Evolutionary conservation across 2,329 filamentous ascomycete genomes (phyloP), one percentile per base, ranked within the genome.

Genomic region (Monilinia polystroma): DNA sequence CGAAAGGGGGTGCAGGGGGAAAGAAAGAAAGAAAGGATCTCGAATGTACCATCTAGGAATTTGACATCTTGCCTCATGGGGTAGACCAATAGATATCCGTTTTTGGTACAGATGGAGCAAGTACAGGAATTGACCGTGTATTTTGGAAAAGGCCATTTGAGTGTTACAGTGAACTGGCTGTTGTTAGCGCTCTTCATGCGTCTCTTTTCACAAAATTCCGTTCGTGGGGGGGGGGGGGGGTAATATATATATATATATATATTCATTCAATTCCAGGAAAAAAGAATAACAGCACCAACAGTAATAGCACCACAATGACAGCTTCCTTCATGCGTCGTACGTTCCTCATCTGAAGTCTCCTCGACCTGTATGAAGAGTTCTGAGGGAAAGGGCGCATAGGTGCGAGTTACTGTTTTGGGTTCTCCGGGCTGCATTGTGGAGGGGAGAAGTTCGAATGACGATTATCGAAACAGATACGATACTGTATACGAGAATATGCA

Each of bases 31-130:
- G 4, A 29, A 29, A 29, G 29, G 4, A 29, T 29, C 18, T 16
- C 16, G 12, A 4, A 52, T 35, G 49, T 67, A 69, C 71, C 71
- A 60, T 65, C 47, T 5, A 41, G 58, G 32, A 71, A 67, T 5
- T 68, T 55, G 10, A 72, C 53, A 57, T 73, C 69, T 26, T 57
- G 35, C 2, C 67, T 62, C 51, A 41, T 62, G 18, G 77, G 74
- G 35, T 78, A 72, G 45, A 77, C 62, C 66, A 76, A 80, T 20
- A 84, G 72, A 59, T 81, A 80, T n/a, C 77, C 81, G 71, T 82
- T 83, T 69, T 80, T 83, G 70, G 69, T 70, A 75, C 88, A 89
- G 68, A 89, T 84, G 76, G 86, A 89, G 78, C 90, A 91, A 76
- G 87, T 88, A 77, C 89, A 89, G 71, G 83, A 80, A 5, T 78